Evolutionary conservation across 179 eudicot genomes (phyloP).

Genomic region (Amaranthus tricolor): DNA sequence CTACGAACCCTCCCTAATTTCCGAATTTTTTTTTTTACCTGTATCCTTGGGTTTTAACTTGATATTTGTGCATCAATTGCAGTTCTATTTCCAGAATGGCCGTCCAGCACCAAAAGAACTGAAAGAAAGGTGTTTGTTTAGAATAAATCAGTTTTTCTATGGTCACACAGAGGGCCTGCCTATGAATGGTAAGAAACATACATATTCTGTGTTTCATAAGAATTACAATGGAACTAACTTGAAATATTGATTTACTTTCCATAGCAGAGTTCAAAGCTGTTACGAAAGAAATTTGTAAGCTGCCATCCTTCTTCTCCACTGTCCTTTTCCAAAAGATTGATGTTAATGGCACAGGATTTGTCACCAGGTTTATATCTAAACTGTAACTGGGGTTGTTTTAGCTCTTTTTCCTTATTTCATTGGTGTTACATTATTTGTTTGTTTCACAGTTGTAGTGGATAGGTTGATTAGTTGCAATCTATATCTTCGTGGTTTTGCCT

Average conservation of each 20-base stretch:
- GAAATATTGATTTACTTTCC: slow-evolving; percentile 2
- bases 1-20: not conserved
- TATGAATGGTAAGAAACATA: slow-evolving; percentile 56
- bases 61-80: slow-evolving; percentile 27
- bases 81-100: slow-evolving; percentile 95
- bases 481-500: not conserved
- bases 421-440: not conserved
- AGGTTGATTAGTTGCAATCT: not conserved
- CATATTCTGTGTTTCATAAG: not conserved
- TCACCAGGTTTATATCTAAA: slow-evolving; percentile 58
- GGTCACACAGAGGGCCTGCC: slow-evolving; percentile 88
- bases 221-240: not conserved
- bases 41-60: slow-evolving; percentile 13
- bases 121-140: slow-evolving; percentile 74
- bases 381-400: not conserved
- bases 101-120: slow-evolving; percentile 89
- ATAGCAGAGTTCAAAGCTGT: slow-evolving; percentile 71
- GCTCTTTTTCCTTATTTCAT: not conserved
- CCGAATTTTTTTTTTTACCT: too few species aligned
- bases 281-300: slow-evolving; percentile 89
- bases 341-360: slow-evolving; percentile 54
- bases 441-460: slow-evolving; percentile 1
- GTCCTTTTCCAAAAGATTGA: slow-evolving; percentile 79
- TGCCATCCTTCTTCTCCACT: slow-evolving; percentile 81
- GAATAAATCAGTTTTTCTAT: slow-evolving; percentile 88